Percentiles rank a stretch among this genome's conserved stretches.
Conservation (phyloP, 208 protist genomes). For the Acanthamoeba castellanii region DNA sequence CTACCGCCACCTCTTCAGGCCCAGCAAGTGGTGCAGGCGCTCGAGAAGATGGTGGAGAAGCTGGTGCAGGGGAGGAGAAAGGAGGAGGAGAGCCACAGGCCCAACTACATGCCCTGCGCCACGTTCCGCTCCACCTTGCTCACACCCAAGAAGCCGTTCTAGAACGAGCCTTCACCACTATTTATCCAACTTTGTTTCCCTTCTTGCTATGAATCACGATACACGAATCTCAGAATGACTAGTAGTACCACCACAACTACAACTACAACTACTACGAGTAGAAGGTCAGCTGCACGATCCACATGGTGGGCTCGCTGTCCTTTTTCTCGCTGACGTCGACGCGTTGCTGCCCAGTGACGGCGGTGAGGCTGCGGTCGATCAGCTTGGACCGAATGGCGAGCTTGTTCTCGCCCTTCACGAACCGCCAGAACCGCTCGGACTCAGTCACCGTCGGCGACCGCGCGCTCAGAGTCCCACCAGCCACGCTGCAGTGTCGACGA, state of each 20-base stretch:
- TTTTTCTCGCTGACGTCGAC: neutral
- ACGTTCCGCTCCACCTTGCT: constrained; percentile 52
- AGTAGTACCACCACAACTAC: no score
- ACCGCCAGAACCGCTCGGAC: constrained; percentile 19
- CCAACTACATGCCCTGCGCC: constrained; percentile 49
- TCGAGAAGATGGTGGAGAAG: constrained; percentile 61
- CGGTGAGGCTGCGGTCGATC: neutral
- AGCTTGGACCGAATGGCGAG: neutral
- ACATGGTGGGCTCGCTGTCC: neutral
- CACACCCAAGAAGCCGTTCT: constrained; percentile 49
- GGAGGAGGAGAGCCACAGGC: constrained; percentile 5
- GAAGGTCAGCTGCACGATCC: constrained; percentile 4
- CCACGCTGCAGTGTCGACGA: neutral
- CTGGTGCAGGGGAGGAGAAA: constrained; percentile 15
- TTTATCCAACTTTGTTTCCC: no score
- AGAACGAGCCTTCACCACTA: neutral
- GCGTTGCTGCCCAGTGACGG: neutral
- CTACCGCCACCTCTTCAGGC: neutral
- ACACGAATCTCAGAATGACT: no score
- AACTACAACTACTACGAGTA: no score
- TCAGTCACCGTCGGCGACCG: neutral
- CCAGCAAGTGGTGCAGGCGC: neutral
- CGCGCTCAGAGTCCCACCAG: neutral
- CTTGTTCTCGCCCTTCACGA: neutral
- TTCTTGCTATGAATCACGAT: no score